Evolutionary conservation across 2,329 filamentous ascomycete genomes (phyloP).

Genomic region (Aspergillus costaricaensis): DNA sequence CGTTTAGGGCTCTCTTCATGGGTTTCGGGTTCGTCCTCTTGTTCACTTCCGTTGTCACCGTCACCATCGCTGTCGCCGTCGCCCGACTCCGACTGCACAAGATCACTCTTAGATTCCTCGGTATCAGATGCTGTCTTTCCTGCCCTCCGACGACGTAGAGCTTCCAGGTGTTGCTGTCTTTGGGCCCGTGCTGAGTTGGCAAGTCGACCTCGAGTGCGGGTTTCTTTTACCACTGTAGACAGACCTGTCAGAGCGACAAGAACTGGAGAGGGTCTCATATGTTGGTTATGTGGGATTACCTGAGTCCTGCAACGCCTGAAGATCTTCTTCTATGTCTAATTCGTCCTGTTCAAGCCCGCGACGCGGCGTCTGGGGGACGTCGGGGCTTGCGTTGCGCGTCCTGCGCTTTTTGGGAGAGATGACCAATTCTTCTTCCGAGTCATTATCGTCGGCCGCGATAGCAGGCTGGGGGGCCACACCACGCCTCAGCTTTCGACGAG

Average conservation of each 20-base stretch:
- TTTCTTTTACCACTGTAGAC: slow-evolving; percentile 36
- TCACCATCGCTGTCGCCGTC: slow-evolving; percentile 31
- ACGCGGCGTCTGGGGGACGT: slow-evolving; percentile 27
- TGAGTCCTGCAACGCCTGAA: slow-evolving; percentile 48
- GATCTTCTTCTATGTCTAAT: slow-evolving; percentile 48
- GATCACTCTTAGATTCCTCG: slow-evolving; percentile 25
- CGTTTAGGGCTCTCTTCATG: slow-evolving; percentile 22
- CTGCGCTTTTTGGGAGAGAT: slow-evolving; percentile 32
- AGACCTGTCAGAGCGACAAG: not conserved
- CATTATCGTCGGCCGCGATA: slow-evolving; percentile 29
- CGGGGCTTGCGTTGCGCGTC: slow-evolving; percentile 17
- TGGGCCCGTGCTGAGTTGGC: slow-evolving; percentile 43
- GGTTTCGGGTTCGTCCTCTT: slow-evolving; percentile 18
- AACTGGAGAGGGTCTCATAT: not conserved
- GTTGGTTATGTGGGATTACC: slow-evolving; percentile 26
- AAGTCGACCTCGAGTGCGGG: slow-evolving; percentile 44
- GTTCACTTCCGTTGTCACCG: slow-evolving; percentile 12
- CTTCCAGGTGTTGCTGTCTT: slow-evolving; percentile 45
- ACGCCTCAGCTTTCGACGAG: slow-evolving; percentile 33
- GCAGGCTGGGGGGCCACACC: slow-evolving; percentile 27
- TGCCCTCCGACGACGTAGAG: slow-evolving; percentile 45
- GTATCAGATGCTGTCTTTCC: slow-evolving; percentile 39
- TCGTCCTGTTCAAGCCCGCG: slow-evolving; percentile 33
- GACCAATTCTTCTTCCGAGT: slow-evolving; percentile 33
- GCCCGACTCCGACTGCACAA: slow-evolving; percentile 16